These are phyloP conservation scores for Mallotus japonicus DNA, from an alignment of 441 rosid species.

Conservation along the genomic window DNA sequence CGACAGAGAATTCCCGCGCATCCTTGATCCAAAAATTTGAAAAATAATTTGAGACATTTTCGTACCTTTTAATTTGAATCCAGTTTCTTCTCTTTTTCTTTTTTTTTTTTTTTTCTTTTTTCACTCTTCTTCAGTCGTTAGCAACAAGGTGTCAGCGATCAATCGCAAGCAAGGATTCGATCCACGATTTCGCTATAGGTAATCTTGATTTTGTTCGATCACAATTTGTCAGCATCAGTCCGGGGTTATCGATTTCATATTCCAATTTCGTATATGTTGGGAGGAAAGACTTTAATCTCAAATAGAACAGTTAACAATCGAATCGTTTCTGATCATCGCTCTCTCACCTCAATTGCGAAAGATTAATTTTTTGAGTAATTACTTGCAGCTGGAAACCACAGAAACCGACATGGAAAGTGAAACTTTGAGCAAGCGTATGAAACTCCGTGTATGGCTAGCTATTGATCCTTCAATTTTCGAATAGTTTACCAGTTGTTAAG, in stretches of 20 bases:
- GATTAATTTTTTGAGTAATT: neutral
- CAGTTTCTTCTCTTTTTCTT: neutral
- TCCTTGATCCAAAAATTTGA: neutral
- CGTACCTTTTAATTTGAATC: neutral
- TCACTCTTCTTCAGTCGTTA: neutral
- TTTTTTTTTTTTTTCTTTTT: neutral
- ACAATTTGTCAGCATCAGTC: too few relatives aligned
- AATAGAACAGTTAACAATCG: too few relatives aligned
- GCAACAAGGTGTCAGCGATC: neutral
- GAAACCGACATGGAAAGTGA: constrained; percentile 42
- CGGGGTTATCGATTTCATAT: too few relatives aligned
- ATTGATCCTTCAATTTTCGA: constrained; percentile 16
- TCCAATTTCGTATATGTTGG: too few relatives aligned
- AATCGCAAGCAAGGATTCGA: neutral
- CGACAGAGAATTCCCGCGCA: constrained; percentile 8
- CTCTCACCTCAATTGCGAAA: too few relatives aligned
- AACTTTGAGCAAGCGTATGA: constrained; percentile 52
- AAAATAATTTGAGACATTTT: neutral
- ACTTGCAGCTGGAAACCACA: constrained; percentile 16
- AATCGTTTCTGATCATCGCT: too few relatives aligned
- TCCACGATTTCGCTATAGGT: constrained; percentile 5
- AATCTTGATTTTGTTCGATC: neutral
- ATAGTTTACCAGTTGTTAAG: neutral
- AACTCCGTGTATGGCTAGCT: constrained; percentile 37
- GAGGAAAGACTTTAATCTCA: too few relatives aligned